Percentiles rank a stretch among this genome's conserved stretches.
phyloP scores from a whole-genome alignment of 257 asterid species.

The Petunia secreta region DNA sequence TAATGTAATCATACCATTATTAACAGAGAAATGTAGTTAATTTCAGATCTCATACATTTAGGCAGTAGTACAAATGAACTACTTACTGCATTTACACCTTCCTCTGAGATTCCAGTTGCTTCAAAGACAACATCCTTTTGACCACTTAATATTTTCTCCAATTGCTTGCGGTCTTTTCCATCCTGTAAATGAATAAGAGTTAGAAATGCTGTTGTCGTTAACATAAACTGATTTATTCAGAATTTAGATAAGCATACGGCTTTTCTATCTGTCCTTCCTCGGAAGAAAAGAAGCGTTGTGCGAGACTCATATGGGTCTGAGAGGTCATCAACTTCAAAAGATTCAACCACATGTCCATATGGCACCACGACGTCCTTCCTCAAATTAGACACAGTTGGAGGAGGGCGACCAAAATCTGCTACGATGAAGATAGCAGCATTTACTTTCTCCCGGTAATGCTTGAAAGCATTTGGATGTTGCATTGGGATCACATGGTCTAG shows the following conservation, averaged over 20 bases:
- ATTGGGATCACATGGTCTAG: conserved; percentile 85
- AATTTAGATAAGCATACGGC: conserved; percentile 55
- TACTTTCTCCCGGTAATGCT: conserved; percentile 65
- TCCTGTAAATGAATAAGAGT: conserved; percentile 58
- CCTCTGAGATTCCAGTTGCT: conserved; percentile 68
- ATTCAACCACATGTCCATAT: conserved; percentile 74
- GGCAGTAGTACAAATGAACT: not conserved
- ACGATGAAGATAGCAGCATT: conserved; percentile 78
- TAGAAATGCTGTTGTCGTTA: not conserved
- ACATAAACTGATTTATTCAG: not conserved
- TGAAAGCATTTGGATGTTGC: conserved; percentile 97
- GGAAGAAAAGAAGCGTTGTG: conserved; percentile 75
- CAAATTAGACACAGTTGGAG: conserved; percentile 56
- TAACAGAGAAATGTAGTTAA: too few species aligned
- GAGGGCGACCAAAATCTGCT: conserved; percentile 88
- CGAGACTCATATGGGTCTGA: conserved; percentile 72
- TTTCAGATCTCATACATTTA: not conserved
- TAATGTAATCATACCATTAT: too few species aligned
- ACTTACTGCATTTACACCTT: conserved; percentile 88
- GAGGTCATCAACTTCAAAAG: conserved; percentile 53
- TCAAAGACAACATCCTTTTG: conserved; percentile 67
- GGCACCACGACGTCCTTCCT: conserved; percentile 94
- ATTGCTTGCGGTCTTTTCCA: conserved; percentile 70
- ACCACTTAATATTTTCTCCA: conserved; percentile 54
- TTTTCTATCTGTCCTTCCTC: conserved; percentile 86